Conservation (phyloP, 2,329 filamentous ascomycete species). For the Venturiaceae sp. region DNA sequence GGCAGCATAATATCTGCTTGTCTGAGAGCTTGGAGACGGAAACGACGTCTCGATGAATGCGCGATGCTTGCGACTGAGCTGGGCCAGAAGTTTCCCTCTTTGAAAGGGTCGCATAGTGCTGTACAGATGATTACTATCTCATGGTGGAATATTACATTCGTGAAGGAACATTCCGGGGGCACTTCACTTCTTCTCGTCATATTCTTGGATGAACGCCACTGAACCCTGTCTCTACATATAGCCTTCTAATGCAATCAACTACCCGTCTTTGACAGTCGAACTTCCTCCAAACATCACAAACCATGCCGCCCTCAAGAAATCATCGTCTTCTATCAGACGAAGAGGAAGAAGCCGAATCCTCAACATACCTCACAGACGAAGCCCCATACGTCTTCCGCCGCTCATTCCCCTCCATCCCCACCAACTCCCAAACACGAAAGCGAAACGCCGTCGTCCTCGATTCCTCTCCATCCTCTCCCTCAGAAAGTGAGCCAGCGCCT, state of each 20-base stretch:
- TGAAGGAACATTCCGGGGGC: background rate
- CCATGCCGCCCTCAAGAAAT: background rate
- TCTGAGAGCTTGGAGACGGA: background rate
- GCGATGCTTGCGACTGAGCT: conserved; percentile 3
- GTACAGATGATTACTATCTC: background rate
- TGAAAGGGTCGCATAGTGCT: conserved; percentile 5
- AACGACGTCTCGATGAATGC: background rate
- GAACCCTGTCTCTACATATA: background rate
- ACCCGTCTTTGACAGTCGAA: background rate
- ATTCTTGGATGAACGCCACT: background rate
- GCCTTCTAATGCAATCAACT: background rate
- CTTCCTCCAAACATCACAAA: background rate
- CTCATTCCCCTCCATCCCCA: background rate
- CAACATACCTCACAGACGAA: background rate
- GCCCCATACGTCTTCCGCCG: background rate
- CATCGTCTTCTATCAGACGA: background rate
- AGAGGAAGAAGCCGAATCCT: background rate
- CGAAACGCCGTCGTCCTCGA: background rate
- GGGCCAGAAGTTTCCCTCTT: conserved; percentile 2
- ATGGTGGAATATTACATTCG: background rate
- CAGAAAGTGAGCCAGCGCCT: background rate
- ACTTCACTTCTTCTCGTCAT: background rate
- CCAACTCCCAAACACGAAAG: background rate
- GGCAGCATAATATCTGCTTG: conserved; percentile 4
- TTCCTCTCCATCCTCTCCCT: background rate